Evolutionary conservation across 495 filamentous ascomycete genomes (phyloP).

Genomic region (Trichoderma gamsii): DNA sequence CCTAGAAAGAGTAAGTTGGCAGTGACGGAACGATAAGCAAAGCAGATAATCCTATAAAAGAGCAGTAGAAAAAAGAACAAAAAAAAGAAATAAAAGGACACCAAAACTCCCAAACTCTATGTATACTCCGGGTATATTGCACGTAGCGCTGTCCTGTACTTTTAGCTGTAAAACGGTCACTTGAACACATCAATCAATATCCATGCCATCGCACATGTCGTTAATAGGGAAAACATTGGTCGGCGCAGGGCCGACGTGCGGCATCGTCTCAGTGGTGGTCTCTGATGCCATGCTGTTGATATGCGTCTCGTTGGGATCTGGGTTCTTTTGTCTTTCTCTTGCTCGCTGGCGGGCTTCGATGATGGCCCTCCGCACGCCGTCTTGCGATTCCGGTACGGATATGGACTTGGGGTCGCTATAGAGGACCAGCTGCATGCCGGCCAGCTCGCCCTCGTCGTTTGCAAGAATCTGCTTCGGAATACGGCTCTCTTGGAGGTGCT

Average conservation of each 20-base stretch:
- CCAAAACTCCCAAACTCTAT: not conserved
- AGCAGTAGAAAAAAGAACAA: not conserved
- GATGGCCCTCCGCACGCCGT: slow-evolving; percentile 80
- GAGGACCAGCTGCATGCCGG: slow-evolving; percentile 66
- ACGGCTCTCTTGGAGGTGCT: slow-evolving; percentile 54
- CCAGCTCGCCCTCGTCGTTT: slow-evolving; percentile 40
- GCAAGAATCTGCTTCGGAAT: slow-evolving; percentile 63
- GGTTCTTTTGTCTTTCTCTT: slow-evolving; percentile 34
- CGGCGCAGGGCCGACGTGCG: slow-evolving; percentile 10
- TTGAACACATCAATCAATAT: slow-evolving; percentile 3
- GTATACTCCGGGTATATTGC: not conserved
- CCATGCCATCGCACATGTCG: slow-evolving; percentile 8
- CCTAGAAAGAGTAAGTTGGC: not conserved
- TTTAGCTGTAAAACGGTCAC: not conserved
- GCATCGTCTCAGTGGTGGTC: not conserved
- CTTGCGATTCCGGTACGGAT: slow-evolving; percentile 66
- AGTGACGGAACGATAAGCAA: not conserved
- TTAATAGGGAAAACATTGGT: not conserved
- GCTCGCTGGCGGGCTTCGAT: slow-evolving; percentile 70
- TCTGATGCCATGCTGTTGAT: not conserved
- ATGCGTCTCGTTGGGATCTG: not conserved
- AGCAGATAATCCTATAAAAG: not conserved
- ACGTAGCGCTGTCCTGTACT: not conserved
- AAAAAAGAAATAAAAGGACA: too few species aligned
- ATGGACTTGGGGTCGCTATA: slow-evolving; percentile 74